Base-by-base conservation (phyloP, 495 filamentous ascomycete species). In the Penicillium psychrofluorescens region DNA sequence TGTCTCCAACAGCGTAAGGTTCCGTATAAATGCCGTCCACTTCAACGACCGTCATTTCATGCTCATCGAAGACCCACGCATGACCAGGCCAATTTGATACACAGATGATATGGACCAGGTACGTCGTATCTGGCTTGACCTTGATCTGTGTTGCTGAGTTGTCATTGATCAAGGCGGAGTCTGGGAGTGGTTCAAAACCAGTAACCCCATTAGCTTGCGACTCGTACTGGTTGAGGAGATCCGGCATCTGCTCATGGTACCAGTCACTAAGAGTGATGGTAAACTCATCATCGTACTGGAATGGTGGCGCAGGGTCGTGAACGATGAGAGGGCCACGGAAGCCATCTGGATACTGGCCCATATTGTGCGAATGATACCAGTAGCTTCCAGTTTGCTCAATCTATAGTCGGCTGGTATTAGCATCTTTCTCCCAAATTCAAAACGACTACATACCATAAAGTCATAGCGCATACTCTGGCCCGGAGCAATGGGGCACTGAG, bases 331-430 rank as follows among this genome's bases (percentile, higher is more conserved):
- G 66, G 2, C 84, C 86, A 41, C 84, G 76, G 29, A 88, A 70
- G 9, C 88, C 88, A 62, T 94, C 88, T 1, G 86, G 84, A 49
- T 90, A 91, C 53, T 90, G 86, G 1, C 75, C 83, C 48, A 66
- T 68, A 16, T 71, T 64, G 56, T 91, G 86, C 3, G 83, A 85
- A 59, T 91, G 86, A 55, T 90, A 91, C 88, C 88, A 91, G 68
- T 88, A 91, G 2, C 86, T 86, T 34, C 86, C 86, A 1, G 82
- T 77, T 67, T 89, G 84, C 42, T 85, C 66, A 15, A 84, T 61
- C 85, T 67, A 33, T 6, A 22, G 4, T 35, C 40, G 14, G 14
- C 66, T 74, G 6, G 70, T 71, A 38, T 52, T 40, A 56, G 43
- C 8, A 29, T 22, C 6, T 9, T 10, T 39, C 7, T n/a, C 10